phyloP scores from a whole-genome alignment of 768 basidiomycete species.

The Mycena olivaceomarginata region DNA sequence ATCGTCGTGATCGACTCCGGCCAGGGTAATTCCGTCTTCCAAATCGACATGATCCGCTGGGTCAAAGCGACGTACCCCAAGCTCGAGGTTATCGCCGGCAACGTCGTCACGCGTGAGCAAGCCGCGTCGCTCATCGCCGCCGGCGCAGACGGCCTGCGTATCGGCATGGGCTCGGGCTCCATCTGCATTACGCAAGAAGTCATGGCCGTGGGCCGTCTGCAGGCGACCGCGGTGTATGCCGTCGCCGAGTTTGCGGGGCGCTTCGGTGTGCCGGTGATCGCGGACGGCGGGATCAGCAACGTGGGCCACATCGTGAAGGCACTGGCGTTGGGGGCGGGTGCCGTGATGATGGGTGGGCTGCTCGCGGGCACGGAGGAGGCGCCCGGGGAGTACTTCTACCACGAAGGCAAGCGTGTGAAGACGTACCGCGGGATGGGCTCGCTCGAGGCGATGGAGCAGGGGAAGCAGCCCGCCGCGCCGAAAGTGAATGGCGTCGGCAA shows the following conservation, averaged over 20 bases:
- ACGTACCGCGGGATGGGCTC: constrained; percentile 99
- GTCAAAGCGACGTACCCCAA: constrained; percentile 91
- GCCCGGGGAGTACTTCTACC: constrained; percentile 99
- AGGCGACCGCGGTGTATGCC: constrained; percentile 98
- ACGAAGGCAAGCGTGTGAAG: constrained; percentile 99
- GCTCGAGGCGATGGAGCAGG: constrained; percentile 94
- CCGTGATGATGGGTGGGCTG: constrained; percentile 99
- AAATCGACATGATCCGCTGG: constrained; percentile 96
- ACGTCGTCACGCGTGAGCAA: constrained; percentile 98
- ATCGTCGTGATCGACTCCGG: constrained; percentile 97
- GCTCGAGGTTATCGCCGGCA: constrained; percentile 96
- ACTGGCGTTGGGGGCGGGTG: constrained; percentile 92
- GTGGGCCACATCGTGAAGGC: constrained; percentile 99
- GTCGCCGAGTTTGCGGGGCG: constrained; percentile 95
- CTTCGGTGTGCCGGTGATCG: constrained; percentile 97
- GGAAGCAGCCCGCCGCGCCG: constrained; percentile 72
- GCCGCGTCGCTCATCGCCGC: constrained; percentile 95
- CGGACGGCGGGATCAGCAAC: constrained; percentile 96
- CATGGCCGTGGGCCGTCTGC: constrained; percentile 98
- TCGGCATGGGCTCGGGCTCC: constrained; percentile 99
- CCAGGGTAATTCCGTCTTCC: constrained; percentile 96
- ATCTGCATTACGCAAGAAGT: constrained; percentile 99
- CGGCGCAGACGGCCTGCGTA: constrained; percentile 95
- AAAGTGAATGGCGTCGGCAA: constrained; percentile 42
- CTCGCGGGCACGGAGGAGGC: constrained; percentile 98